Conservation (phyloP, 116 monocot genomes). For the Cymodocea nodosa region DNA sequence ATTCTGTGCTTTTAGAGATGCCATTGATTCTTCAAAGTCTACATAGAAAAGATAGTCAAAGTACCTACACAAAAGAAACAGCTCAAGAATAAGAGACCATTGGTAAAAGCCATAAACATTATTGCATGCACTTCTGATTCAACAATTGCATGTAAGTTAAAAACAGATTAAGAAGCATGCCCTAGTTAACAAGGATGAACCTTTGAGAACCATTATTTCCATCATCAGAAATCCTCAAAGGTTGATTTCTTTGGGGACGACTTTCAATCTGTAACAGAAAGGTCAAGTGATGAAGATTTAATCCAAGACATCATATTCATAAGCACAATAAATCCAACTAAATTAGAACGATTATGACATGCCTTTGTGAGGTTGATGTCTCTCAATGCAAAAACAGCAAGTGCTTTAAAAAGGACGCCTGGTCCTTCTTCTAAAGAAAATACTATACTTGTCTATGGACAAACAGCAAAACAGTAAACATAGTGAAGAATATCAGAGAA, state of each 20-base stretch:
- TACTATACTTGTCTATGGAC: slow-evolving; percentile 82
- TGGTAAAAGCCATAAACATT: too few relatives aligned
- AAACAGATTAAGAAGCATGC: too few relatives aligned
- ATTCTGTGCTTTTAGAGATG: slow-evolving; percentile 70
- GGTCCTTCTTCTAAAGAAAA: slow-evolving; percentile 97
- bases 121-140: too few relatives aligned
- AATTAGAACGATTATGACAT: too few relatives aligned
- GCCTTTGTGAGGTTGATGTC: slow-evolving; percentile 88
- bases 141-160: too few relatives aligned
- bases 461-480: neutral
- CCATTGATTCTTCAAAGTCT: slow-evolving; percentile 98
- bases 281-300: neutral
- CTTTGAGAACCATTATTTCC: slow-evolving; percentile 30
- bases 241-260: slow-evolving; percentile 47
- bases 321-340: too few relatives aligned
- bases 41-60: slow-evolving; percentile 96
- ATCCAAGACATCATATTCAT: neutral
- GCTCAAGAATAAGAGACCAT: too few relatives aligned
- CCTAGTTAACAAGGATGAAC: slow-evolving; percentile 13
- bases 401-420: slow-evolving; percentile 85
- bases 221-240: slow-evolving; percentile 36
- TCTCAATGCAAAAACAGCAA: slow-evolving; percentile 92
- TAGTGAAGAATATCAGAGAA: neutral
- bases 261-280: slow-evolving; percentile 69
- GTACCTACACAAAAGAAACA: slow-evolving; percentile 27